Percentiles rank a stretch among this genome's conserved stretches.
Conservation (phyloP, 768 basidiomycete genomes). For the Boletales sp. region DNA sequence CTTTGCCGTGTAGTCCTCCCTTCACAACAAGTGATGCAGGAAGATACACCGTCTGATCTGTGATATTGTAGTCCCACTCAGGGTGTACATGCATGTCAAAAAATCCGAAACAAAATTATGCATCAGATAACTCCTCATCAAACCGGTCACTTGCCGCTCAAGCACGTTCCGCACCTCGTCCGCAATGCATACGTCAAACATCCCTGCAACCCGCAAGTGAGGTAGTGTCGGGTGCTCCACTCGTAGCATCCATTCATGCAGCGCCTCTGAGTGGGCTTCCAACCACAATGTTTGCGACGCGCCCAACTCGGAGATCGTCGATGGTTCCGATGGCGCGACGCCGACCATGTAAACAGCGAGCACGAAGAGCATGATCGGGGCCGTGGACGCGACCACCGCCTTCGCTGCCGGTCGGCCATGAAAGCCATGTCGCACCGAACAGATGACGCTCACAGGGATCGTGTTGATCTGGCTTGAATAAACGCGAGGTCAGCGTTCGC, state of each 20-base stretch:
- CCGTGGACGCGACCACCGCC: background rate
- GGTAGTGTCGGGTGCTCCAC: background rate
- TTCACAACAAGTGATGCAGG: too few species aligned
- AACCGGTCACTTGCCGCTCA: too few species aligned
- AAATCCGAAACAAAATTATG: too few species aligned
- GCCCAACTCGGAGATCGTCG: background rate
- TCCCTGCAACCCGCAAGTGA: background rate
- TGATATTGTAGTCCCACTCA: too few species aligned
- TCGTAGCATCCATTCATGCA: background rate
- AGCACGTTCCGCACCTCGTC: background rate
- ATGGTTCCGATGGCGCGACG: background rate
- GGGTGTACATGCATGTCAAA: too few species aligned
- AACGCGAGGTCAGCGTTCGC: background rate
- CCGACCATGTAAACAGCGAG: background rate
- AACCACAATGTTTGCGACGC: background rate
- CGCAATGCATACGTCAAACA: background rate
- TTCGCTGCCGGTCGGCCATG: background rate
- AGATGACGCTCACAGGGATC: background rate
- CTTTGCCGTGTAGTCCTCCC: too few species aligned
- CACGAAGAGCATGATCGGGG: background rate
- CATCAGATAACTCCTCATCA: too few species aligned
- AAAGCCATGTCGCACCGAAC: too few species aligned
- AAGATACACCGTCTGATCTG: too few species aligned
- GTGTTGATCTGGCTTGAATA: background rate
- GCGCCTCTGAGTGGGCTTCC: background rate